Evolutionary conservation across 2,329 filamentous ascomycete species (phyloP).

Genomic region (Colletotrichum sp.): DNA sequence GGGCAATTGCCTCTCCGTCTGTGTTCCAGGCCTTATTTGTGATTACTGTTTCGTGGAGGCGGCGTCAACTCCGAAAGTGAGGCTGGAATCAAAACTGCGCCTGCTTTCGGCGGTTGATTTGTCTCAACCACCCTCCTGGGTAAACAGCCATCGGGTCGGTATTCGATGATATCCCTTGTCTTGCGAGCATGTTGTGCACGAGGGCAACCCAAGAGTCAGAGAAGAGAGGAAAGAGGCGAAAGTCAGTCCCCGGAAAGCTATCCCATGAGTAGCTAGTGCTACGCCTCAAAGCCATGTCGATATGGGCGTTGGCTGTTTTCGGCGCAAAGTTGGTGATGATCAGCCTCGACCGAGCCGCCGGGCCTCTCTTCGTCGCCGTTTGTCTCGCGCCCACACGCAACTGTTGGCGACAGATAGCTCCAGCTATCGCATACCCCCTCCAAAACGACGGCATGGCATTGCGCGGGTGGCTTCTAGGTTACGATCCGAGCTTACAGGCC

Average conservation of each 20-base stretch:
- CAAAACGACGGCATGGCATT: neutral
- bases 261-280: neutral
- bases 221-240: neutral
- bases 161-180: neutral
- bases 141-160: neutral
- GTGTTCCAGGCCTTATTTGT: neutral
- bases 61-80: neutral
- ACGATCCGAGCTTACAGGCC: neutral
- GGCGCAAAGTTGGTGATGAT: neutral
- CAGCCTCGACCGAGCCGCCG: neutral
- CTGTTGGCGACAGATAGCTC: neutral
- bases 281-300: neutral
- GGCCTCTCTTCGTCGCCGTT: neutral
- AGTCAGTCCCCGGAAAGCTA: neutral
- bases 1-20: neutral
- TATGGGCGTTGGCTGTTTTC: neutral
- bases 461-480: constrained; percentile 1
- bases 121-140: neutral
- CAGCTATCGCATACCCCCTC: neutral
- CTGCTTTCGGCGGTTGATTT: neutral
- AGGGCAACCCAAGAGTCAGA: neutral
- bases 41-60: neutral
- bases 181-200: neutral
- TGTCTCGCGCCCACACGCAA: neutral
- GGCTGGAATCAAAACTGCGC: neutral